phyloP scores from a whole-genome alignment of 495 filamentous ascomycete species.

The Penicillium soppii region DNA sequence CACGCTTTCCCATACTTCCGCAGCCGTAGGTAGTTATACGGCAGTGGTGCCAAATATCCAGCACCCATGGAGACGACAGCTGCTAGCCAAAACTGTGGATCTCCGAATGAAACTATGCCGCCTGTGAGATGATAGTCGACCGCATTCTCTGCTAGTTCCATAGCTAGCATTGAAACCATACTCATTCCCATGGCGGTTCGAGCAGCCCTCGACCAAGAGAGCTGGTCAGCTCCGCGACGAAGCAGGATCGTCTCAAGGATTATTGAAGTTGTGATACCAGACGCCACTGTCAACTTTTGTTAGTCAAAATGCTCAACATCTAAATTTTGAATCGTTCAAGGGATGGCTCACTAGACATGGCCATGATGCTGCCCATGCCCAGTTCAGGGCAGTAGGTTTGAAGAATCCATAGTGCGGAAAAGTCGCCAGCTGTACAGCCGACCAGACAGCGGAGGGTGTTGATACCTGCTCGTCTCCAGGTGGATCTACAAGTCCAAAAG shows the following conservation, averaged over 20 bases:
- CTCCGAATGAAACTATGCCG: constrained; percentile 31
- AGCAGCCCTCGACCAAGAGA: constrained; percentile 35
- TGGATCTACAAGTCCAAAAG: constrained; percentile 36
- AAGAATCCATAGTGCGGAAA: constrained; percentile 36
- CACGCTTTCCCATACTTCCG: constrained; percentile 41
- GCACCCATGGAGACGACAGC: constrained; percentile 36
- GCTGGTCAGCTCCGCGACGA: constrained; percentile 35
- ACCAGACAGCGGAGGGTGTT: constrained; percentile 46
- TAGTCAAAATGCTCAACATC: not conserved
- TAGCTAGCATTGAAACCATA: constrained; percentile 47
- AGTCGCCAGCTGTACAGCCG: constrained; percentile 46
- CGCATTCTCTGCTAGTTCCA: constrained; percentile 44
- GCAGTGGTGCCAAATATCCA: constrained; percentile 45
- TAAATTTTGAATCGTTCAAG: not conserved
- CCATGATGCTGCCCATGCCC: constrained; percentile 41
- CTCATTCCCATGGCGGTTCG: constrained; percentile 51
- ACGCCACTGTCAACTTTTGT: constrained; percentile 31
- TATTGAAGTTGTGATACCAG: constrained; percentile 43
- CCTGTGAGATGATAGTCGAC: constrained; percentile 50
- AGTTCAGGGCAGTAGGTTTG: constrained; percentile 38
- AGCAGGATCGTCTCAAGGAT: constrained; percentile 46
- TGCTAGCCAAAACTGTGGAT: constrained; percentile 37
- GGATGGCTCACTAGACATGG: constrained; percentile 29
- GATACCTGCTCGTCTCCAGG: constrained; percentile 40
- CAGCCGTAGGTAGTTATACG: constrained; percentile 47